Conservation (phyloP, 164 flowering plant species). For the Sedum album region DNA sequence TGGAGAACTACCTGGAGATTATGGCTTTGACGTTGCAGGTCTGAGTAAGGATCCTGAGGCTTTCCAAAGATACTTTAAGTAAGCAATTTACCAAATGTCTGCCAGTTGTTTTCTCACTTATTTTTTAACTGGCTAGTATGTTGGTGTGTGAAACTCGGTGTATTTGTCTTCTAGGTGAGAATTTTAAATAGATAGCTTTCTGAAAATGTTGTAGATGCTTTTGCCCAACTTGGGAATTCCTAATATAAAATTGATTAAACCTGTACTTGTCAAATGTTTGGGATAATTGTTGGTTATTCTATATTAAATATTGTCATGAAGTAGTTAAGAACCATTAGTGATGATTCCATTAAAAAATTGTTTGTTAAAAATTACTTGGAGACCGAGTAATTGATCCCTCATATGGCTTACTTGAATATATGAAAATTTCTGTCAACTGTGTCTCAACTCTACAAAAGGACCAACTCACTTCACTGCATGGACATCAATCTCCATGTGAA, state of each 20-base stretch:
- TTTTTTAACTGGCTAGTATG: background rate
- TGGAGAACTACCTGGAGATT: conserved; percentile 95
- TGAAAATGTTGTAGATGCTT: background rate
- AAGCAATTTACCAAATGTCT: conserved; percentile 16
- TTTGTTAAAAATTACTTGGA: background rate
- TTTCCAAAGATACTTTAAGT: conserved; percentile 75
- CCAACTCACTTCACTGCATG: background rate
- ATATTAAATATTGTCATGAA: background rate
- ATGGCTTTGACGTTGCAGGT: conserved; percentile 90
- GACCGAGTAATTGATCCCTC: background rate
- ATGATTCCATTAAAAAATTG: background rate
- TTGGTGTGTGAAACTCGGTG: too few species aligned
- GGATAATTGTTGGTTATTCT: background rate
- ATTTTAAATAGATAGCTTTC: background rate
- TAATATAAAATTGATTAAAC: background rate
- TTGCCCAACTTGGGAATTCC: background rate
- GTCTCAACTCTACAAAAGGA: background rate
- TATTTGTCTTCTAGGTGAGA: background rate
- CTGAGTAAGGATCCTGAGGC: conserved; percentile 66
- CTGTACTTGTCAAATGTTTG: background rate
- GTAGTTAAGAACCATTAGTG: background rate
- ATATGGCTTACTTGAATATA: background rate
- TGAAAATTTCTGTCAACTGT: background rate
- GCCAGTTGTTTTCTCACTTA: background rate
- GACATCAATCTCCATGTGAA: background rate